phyloP scores from a whole-genome alignment of 495 filamentous ascomycete genomes.

The Aspergillus biplanus region DNA sequence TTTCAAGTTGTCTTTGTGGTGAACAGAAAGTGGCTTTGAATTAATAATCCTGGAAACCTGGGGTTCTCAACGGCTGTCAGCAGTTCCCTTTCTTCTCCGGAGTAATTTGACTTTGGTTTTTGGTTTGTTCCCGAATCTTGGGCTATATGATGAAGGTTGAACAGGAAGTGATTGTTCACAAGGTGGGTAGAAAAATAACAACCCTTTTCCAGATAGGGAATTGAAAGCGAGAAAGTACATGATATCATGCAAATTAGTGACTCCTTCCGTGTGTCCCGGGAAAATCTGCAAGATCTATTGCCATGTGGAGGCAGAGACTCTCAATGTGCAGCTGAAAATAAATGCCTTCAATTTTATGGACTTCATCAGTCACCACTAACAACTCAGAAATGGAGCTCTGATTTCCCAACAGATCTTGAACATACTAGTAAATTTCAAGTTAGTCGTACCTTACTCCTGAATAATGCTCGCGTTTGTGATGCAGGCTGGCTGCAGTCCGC shows the following conservation, averaged over 20 bases:
- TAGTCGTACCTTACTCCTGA: too few relatives aligned
- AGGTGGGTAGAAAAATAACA: not conserved
- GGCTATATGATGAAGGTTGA: not conserved
- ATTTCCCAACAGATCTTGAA: too few relatives aligned
- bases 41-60: too few relatives aligned
- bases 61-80: constrained; percentile 14
- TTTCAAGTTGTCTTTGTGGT: too few relatives aligned
- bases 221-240: not conserved
- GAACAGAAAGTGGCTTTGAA: too few relatives aligned
- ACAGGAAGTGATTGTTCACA: not conserved
- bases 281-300: not conserved
- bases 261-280: not conserved
- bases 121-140: not conserved
- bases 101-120: not conserved
- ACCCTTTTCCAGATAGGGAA: not conserved
- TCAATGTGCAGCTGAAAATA: not conserved
- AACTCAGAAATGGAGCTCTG: too few relatives aligned
- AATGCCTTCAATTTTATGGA: not conserved
- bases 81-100: not conserved
- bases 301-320: not conserved
- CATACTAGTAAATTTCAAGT: too few relatives aligned
- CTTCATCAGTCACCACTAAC: too few relatives aligned
- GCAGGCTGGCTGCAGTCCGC: too few relatives aligned
- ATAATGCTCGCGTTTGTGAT: too few relatives aligned
- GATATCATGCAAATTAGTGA: not conserved